Evolutionary conservation across 1,284 basidiomycete genomes (phyloP).

Genomic region (Melampsora larici-populina): DNA sequence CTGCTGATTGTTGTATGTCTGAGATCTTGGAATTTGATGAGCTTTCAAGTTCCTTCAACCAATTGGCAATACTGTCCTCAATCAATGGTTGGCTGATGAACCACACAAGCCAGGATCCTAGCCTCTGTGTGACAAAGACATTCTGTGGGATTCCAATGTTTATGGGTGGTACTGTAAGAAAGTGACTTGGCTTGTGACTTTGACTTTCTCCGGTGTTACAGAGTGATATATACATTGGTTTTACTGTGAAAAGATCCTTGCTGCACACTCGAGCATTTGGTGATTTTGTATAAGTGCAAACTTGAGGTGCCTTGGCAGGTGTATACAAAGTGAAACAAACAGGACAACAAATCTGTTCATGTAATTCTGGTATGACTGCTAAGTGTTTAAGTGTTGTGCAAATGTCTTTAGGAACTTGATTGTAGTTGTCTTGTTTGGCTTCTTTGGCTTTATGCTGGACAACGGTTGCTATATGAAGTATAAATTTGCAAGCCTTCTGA

Average conservation of each 20-base stretch:
- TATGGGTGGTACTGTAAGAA: not conserved
- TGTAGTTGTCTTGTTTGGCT: not conserved
- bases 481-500: not conserved
- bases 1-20: slow-evolving; percentile 2
- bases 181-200: no score
- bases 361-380: not conserved
- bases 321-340: slow-evolving; percentile 6
- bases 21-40: not conserved
- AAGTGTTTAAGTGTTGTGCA: slow-evolving; percentile 8
- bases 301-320: not conserved
- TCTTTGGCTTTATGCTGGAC: no score
- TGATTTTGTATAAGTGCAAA: slow-evolving; percentile 12
- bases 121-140: not conserved
- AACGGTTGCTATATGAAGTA: not conserved
- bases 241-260: not conserved
- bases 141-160: not conserved
- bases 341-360: slow-evolving; percentile 6
- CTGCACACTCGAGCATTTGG: not conserved
- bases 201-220: no score
- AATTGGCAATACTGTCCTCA: not conserved
- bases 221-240: not conserved
- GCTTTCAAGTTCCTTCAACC: not conserved
- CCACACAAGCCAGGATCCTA: not conserved
- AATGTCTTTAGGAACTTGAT: not conserved
- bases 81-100: not conserved